phyloP scores from a whole-genome alignment of 2,329 filamentous ascomycete species.

The Coniochaeta ligniaria region DNA sequence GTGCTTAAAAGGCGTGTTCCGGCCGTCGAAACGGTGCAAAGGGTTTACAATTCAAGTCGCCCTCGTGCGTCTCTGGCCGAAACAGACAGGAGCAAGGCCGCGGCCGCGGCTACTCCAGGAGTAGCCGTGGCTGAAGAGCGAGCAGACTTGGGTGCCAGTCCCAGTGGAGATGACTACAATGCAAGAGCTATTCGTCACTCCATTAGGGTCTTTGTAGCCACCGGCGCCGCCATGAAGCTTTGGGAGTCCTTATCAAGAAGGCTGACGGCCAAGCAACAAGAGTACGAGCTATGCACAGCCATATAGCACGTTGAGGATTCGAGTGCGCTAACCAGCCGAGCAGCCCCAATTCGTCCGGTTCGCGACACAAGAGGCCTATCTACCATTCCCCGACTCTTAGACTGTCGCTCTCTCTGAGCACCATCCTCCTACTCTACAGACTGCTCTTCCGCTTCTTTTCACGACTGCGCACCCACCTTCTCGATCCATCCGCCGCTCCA shows the following conservation, averaged over 20 bases:
- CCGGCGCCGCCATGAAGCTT: slow-evolving; percentile 55
- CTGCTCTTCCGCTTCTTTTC: slow-evolving; percentile 85
- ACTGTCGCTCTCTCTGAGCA: slow-evolving; percentile 74
- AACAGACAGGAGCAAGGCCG: slow-evolving; percentile 16
- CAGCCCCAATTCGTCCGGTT: slow-evolving; percentile 13
- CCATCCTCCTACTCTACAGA: slow-evolving; percentile 82
- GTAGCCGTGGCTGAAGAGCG: slow-evolving; percentile 1
- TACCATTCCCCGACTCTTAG: slow-evolving; percentile 65
- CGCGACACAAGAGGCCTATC: slow-evolving; percentile 41
- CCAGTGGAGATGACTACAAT: slow-evolving; percentile 54
- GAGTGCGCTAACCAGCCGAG: slow-evolving; percentile 1
- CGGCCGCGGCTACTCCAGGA: slow-evolving; percentile 7
- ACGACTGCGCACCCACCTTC: slow-evolving; percentile 68
- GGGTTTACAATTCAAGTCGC: slow-evolving; percentile 38
- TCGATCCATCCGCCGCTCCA: slow-evolving; percentile 70
- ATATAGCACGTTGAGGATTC: background rate
- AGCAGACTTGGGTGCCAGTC: slow-evolving; percentile 18
- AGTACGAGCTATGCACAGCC: slow-evolving; percentile 27
- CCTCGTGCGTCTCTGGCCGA: slow-evolving; percentile 4
- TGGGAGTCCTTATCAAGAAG: slow-evolving; percentile 46
- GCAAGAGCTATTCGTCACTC: slow-evolving; percentile 64
- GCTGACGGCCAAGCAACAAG: slow-evolving; percentile 34
- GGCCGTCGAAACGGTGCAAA: slow-evolving; percentile 47
- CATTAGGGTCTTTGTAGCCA: slow-evolving; percentile 61
- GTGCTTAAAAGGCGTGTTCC: slow-evolving; percentile 48